These are phyloP conservation scores for Cystobasidiaceae sp. DNA, from an alignment of 1,284 basidiomycete species.

Conservation along the genomic window DNA sequence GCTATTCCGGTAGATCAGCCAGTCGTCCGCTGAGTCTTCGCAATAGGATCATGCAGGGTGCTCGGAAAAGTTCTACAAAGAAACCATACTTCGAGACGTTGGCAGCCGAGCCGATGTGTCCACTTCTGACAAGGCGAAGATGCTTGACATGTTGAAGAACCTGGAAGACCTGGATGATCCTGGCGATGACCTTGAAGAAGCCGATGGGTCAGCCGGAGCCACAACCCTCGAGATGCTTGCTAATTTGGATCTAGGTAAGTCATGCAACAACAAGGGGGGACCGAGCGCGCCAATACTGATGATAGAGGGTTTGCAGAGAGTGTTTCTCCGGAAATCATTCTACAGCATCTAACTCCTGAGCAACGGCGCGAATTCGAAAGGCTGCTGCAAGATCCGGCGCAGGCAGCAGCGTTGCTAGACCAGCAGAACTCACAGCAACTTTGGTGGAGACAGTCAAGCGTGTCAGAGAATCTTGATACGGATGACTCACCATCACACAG, in stretches of 20 bases:
- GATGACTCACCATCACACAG: not conserved
- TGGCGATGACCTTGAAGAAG: not conserved
- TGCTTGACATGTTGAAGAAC: constrained; percentile 26
- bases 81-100: constrained; percentile 16
- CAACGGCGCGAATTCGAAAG: constrained; percentile 22
- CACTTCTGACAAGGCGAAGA: constrained; percentile 7
- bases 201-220: not conserved
- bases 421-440: not conserved
- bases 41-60: constrained; percentile 14
- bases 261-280: not conserved
- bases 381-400: constrained; percentile 7
- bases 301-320: not conserved
- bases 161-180: constrained; percentile 5
- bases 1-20: no score
- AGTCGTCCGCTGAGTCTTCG: no score
- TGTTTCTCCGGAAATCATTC: constrained; percentile 10
- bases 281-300: not conserved
- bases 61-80: constrained; percentile 28
- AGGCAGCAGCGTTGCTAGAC: constrained; percentile 6
- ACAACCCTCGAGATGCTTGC: not conserved
- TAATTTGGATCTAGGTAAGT: constrained; percentile 17
- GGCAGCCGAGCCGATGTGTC: constrained; percentile 14
- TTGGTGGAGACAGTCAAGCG: constrained; percentile 4
- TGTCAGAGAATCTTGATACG: not conserved
- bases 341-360: constrained; percentile 17